phyloP scores from a whole-genome alignment of 2,329 filamentous ascomycete species.

The Ascomycota sp. region DNA sequence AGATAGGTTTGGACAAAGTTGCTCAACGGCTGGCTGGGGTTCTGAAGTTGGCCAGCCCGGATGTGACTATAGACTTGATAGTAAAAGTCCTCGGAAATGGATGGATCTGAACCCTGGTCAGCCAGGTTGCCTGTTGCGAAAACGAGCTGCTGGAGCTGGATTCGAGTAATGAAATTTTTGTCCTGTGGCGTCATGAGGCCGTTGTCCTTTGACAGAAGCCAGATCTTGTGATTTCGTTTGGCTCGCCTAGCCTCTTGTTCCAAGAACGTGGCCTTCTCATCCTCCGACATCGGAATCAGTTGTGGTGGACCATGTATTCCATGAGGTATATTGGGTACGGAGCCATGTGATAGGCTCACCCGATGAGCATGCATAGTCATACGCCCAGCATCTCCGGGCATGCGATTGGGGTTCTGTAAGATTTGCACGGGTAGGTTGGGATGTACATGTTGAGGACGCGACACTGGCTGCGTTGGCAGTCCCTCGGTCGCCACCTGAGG shows the following conservation, averaged over 20 bases:
- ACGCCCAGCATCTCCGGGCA: slow-evolving; percentile 25
- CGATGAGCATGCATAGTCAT: slow-evolving; percentile 16
- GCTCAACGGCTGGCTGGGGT: slow-evolving; percentile 79
- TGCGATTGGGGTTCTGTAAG: slow-evolving; percentile 56
- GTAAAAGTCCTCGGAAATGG: slow-evolving; percentile 86
- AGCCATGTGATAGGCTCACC: slow-evolving; percentile 30
- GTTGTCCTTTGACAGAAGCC: slow-evolving; percentile 79
- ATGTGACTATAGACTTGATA: slow-evolving; percentile 96
- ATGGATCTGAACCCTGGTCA: slow-evolving; percentile 60
- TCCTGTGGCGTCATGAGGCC: slow-evolving; percentile 97
- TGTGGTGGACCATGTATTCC: slow-evolving; percentile 16
- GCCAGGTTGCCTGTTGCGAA: slow-evolving; percentile 75
- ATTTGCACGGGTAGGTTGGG: slow-evolving; percentile 50
- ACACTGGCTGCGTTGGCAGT: slow-evolving; percentile 8
- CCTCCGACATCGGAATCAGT: slow-evolving; percentile 55
- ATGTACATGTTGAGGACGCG: slow-evolving; percentile 14
- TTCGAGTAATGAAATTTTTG: slow-evolving; percentile 97
- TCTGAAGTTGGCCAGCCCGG: slow-evolving; percentile 69
- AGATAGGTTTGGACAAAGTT: slow-evolving; percentile 97
- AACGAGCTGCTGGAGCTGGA: slow-evolving; percentile 90
- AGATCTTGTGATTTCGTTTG: slow-evolving; percentile 97
- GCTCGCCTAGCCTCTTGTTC: slow-evolving; percentile 86
- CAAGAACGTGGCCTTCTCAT: slow-evolving; percentile 66
- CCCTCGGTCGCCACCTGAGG: slow-evolving; percentile 17
- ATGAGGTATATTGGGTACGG: slow-evolving; percentile 13